Base-by-base conservation (phyloP, 345 rosid genomes). In the Crucihimalaya himalaica region DNA sequence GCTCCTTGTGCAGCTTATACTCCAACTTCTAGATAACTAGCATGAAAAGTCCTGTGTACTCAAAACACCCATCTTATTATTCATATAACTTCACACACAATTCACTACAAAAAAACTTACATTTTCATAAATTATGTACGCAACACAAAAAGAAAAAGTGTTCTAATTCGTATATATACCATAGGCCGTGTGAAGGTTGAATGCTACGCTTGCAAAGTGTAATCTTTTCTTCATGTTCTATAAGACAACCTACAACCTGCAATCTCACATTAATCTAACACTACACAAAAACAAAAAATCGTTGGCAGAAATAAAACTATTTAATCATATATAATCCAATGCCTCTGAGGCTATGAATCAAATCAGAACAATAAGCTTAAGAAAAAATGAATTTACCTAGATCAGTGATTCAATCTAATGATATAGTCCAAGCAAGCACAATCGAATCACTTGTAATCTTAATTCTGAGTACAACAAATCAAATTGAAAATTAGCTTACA, bases 1-100 rank as follows among this genome's bases (percentile, higher is more conserved):
- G 98, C 98, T 43, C 98, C 98, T 82, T 89, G 89, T 0, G 93
- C 90, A 48, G 97, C 93, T 37, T 97, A 94, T 78, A 91, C 98
- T 13, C 98, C 98, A 66, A 94, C 87, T 81, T 94, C 98, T 81
- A 94, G 23, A 84, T 89, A 95, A 80, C 99, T 97, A 83, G 98
- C 97, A 57, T 97, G 99, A 75, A 95, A 93, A 8, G 99, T 95
- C 99, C 99, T 94, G 79, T 37, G 51, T 46, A 32, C 52, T 4
- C 76, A 59, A 19, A 32, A 61, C 12, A 62, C 46, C 39, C 16
- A 68, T 59, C 47, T 5, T 4, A 31, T 47, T 40, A 54, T 25
- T 42, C 34, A 71, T 43, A 19, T 18, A 56, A 47, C 45, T 25
- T 58, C 68, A 56, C 50, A 19, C 43, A 62, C 40, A 64, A 37